Percentiles rank a stretch among this genome's conserved stretches.
These are phyloP conservation scores for Talaromyces borbonicus DNA, from an alignment of 495 filamentous ascomycete species.

Conservation along the genomic window DNA sequence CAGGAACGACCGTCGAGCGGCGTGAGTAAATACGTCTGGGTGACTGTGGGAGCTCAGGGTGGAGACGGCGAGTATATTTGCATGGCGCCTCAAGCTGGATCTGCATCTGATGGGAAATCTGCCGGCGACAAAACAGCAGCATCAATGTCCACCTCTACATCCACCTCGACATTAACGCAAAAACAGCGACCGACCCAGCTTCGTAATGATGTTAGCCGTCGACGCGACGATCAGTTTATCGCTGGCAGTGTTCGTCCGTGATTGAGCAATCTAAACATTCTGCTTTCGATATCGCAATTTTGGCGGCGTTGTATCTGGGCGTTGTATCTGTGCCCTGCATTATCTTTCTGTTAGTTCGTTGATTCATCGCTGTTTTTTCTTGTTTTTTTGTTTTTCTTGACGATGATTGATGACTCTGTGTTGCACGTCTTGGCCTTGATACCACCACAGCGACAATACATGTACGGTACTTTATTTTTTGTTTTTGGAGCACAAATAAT, in stretches of 20 bases:
- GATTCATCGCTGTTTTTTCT: neutral
- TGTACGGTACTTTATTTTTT: too few relatives aligned
- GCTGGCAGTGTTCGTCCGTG: too few relatives aligned
- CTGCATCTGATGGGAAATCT: neutral
- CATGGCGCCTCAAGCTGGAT: conserved; percentile 15
- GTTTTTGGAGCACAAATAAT: too few relatives aligned
- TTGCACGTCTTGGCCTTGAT: neutral
- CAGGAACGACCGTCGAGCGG: conserved; percentile 44
- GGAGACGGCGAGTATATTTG: conserved; percentile 53
- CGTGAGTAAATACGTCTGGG: conserved; percentile 71
- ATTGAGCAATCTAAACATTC: neutral
- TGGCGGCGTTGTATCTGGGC: too few relatives aligned
- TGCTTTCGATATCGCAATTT: neutral
- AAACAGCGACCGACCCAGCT: neutral
- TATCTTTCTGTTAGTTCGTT: too few relatives aligned
- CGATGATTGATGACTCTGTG: conserved; percentile 1
- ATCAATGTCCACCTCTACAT: too few relatives aligned
- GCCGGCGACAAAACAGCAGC: too few relatives aligned
- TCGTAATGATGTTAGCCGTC: neutral
- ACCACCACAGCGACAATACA: too few relatives aligned
- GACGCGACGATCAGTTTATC: neutral
- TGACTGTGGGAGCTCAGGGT: conserved; percentile 65
- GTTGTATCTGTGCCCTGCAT: too few relatives aligned
- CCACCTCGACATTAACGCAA: neutral
- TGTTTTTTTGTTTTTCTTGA: neutral